Evolutionary conservation across 176 grass and related monocot genomes (phyloP).

Genomic region (Avena eriantha): DNA sequence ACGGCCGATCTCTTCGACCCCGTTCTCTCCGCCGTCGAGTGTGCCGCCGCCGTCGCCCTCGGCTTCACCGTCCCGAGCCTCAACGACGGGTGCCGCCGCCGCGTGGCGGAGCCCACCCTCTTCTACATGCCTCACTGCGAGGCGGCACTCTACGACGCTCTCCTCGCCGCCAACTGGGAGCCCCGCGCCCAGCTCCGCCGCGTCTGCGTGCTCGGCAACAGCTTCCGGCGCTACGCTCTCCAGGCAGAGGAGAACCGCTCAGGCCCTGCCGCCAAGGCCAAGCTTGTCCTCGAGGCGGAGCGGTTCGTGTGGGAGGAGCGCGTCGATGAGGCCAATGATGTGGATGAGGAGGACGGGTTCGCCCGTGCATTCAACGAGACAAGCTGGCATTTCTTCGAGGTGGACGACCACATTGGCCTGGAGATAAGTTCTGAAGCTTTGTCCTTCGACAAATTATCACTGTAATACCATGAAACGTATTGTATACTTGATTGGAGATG

Average conservation of each 20-base stretch:
- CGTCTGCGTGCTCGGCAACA: conserved; percentile 74
- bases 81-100: conserved; percentile 65
- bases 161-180: conserved; percentile 77
- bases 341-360: conserved; percentile 57
- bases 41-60: conserved; percentile 57
- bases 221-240: conserved; percentile 59
- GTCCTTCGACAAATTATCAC: background rate
- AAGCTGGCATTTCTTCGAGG: conserved; percentile 92
- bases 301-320: conserved; percentile 64
- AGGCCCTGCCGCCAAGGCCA: conserved; percentile 40
- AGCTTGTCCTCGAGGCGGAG: conserved; percentile 48
- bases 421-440: no score
- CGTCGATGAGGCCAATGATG: conserved; percentile 35
- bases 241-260: conserved; percentile 46
- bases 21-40: conserved; percentile 76
- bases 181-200: conserved; percentile 50
- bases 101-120: conserved; percentile 60
- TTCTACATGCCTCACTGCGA: conserved; percentile 97
- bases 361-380: conserved; percentile 75
- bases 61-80: conserved; percentile 56
- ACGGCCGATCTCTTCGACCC: conserved; percentile 73
- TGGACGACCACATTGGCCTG: conserved; percentile 24
- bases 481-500: background rate
- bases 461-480: conserved; percentile 1
- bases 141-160: conserved; percentile 68